phyloP scores from a whole-genome alignment of 2,329 filamentous ascomycete genomes.

The Ampelomyces quisqualis region DNA sequence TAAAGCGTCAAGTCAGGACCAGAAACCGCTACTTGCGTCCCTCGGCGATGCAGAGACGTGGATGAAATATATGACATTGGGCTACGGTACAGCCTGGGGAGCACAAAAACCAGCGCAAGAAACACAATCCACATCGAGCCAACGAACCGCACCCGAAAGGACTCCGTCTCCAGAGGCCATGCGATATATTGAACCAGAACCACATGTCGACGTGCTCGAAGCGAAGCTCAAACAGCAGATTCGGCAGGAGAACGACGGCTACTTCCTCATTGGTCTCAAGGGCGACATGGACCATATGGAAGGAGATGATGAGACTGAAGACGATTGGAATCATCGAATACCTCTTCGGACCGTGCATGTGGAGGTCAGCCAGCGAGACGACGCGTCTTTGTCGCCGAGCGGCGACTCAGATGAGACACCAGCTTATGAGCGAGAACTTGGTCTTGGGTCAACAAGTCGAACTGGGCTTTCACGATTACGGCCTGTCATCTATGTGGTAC shows the following conservation, averaged over 20 bases:
- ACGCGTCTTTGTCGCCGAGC: conserved; percentile 11
- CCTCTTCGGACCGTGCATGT: conserved; percentile 67
- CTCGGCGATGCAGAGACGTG: conserved; percentile 50
- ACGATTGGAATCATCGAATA: conserved; percentile 52
- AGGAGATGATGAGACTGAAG: conserved; percentile 48
- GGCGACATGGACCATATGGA: conserved; percentile 60
- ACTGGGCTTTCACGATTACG: conserved; percentile 51
- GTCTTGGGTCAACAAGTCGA: conserved; percentile 2
- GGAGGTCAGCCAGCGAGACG: conserved; percentile 55
- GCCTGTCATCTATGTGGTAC: conserved; percentile 68
- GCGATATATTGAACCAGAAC: conserved; percentile 41
- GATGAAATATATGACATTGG: conserved; percentile 55
- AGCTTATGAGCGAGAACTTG: conserved; percentile 22
- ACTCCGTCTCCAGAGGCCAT: conserved; percentile 29
- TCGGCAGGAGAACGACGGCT: conserved; percentile 49
- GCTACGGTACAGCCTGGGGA: conserved; percentile 47
- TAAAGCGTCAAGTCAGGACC: conserved; percentile 16
- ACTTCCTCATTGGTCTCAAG: conserved; percentile 68
- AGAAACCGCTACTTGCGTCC: conserved; percentile 37
- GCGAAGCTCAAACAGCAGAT: conserved; percentile 61
- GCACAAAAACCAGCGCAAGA: conserved; percentile 19
- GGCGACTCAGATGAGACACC: conserved; percentile 20
- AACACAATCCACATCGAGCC: conserved; percentile 1
- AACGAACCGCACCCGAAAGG: conserved; percentile 5
- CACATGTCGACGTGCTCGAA: conserved; percentile 53